Conservation (phyloP, 345 rosid genomes). For the Combretum micranthum region DNA sequence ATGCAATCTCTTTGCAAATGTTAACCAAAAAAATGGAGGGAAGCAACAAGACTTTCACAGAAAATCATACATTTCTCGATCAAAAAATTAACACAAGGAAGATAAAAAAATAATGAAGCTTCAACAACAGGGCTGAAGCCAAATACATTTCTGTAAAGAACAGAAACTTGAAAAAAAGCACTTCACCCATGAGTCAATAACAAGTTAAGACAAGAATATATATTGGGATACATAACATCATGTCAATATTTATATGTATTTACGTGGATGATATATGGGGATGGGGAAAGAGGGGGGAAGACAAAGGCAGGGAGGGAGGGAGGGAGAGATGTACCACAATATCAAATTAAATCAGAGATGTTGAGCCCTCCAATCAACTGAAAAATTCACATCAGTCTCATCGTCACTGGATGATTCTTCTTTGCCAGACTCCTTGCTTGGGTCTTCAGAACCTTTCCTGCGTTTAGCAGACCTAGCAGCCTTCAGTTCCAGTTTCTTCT, state of each 20-base stretch:
- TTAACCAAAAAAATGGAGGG: not conserved
- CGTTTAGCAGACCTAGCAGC: conserved; percentile 59
- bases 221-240: too few relatives aligned
- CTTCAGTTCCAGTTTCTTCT: conserved; percentile 62
- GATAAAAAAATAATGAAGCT: too few relatives aligned
- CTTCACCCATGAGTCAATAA: too few relatives aligned
- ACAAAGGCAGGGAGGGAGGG: not conserved
- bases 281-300: not conserved
- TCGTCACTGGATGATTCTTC: conserved; percentile 64
- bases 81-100: too few relatives aligned
- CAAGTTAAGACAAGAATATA: too few relatives aligned
- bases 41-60: not conserved
- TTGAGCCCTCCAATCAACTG: conserved; percentile 97
- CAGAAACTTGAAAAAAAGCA: too few relatives aligned
- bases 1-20: not conserved
- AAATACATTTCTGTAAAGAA: too few relatives aligned
- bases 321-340: not conserved
- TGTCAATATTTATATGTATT: too few relatives aligned
- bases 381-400: conserved; percentile 50
- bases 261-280: too few relatives aligned
- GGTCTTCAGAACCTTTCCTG: conserved; percentile 26
- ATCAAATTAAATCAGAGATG: conserved; percentile 44
- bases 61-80: not conserved
- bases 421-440: conserved; percentile 18
- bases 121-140: too few relatives aligned